phyloP scores from a whole-genome alignment of 2,329 filamentous ascomycete species.

The Metarhizium humberi region DNA sequence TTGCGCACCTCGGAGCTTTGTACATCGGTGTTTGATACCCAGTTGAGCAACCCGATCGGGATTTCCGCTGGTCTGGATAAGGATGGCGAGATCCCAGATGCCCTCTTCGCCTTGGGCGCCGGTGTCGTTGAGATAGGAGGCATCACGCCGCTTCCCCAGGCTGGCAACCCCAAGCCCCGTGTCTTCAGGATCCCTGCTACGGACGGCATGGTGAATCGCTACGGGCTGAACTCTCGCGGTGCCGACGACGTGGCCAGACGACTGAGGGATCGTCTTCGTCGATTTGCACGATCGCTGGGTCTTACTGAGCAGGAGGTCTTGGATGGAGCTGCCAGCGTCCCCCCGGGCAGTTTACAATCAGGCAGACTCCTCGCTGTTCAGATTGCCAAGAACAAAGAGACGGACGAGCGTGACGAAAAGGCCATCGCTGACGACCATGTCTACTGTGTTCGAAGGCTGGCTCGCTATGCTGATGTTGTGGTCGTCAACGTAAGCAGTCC shows the following conservation, averaged over 20 bases:
- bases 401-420: constrained; percentile 72
- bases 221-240: constrained; percentile 87
- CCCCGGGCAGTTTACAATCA: constrained; percentile 67
- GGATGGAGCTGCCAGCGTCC: constrained; percentile 66
- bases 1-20: constrained; percentile 23
- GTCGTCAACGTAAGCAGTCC: constrained; percentile 97
- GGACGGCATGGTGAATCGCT: constrained; percentile 87
- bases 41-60: constrained; percentile 76
- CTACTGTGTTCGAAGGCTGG: constrained; percentile 77
- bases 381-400: constrained; percentile 93
- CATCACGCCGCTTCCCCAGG: constrained; percentile 77
- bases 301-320: constrained; percentile 66
- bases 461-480: constrained; percentile 85
- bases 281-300: constrained; percentile 64
- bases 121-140: constrained; percentile 88
- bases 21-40: constrained; percentile 61
- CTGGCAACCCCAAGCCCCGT: constrained; percentile 77
- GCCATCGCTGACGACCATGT: constrained; percentile 77
- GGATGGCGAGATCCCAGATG: constrained; percentile 78
- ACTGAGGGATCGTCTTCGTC: constrained; percentile 66
- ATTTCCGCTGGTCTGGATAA: constrained; percentile 97
- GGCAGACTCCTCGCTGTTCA: constrained; percentile 82
- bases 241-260: constrained; percentile 78
- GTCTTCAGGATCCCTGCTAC: constrained; percentile 80
- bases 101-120: constrained; percentile 75